These are phyloP conservation scores for Penicillium janthinellum DNA, from an alignment of 2,329 filamentous ascomycete genomes.

Conservation along the genomic window DNA sequence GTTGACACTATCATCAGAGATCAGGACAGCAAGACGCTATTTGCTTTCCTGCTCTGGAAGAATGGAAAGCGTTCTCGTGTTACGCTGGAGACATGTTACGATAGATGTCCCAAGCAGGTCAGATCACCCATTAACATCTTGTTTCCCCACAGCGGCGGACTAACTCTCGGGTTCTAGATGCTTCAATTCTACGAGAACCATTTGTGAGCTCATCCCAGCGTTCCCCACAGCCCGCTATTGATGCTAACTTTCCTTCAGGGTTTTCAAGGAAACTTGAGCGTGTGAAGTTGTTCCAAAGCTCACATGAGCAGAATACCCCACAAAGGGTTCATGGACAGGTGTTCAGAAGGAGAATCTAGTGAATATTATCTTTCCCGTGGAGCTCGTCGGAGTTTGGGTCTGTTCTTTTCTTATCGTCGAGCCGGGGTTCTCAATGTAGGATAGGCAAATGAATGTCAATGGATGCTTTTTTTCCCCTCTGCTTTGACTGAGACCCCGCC, in stretches of 20 bases:
- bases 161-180: conserved; percentile 37
- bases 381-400: conserved; percentile 12
- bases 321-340: not conserved
- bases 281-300: not conserved
- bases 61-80: conserved; percentile 49
- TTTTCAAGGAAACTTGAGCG: conserved; percentile 38
- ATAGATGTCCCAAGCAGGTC: conserved; percentile 47
- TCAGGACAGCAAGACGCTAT: conserved; percentile 33
- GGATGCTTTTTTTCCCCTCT: not conserved
- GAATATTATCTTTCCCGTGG: conserved; percentile 2
- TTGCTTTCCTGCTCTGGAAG: conserved; percentile 47
- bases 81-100: conserved; percentile 44
- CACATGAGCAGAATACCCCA: not conserved
- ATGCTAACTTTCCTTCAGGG: conserved; percentile 30
- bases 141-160: not conserved
- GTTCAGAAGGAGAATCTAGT: not conserved
- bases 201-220: conserved; percentile 39
- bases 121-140: conserved; percentile 8
- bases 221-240: not conserved
- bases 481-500: too few species aligned
- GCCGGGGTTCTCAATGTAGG: conserved; percentile 3
- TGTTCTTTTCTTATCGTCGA: not conserved
- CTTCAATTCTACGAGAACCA: conserved; percentile 53
- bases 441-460: conserved; percentile 5
- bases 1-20: conserved; percentile 50